Base-by-base conservation (phyloP, 2,329 filamentous ascomycete genomes). In the Fusarium foetens region DNA sequence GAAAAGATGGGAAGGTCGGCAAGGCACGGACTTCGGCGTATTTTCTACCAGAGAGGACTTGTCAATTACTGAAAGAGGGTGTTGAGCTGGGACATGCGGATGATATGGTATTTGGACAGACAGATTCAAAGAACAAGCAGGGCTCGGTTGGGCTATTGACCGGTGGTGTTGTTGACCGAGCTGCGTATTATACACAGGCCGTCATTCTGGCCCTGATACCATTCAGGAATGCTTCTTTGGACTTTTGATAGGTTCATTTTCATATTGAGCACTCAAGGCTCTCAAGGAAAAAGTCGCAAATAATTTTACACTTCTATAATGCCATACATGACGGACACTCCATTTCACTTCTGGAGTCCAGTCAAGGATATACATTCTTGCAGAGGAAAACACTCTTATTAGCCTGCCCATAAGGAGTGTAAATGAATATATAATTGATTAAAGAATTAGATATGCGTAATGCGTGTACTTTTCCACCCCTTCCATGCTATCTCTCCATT, bases 61-160 rank as follows among this genome's bases (percentile, higher is more conserved):
- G 80, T 7, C 69, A 68, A 35, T 64, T 83, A 36, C 66, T 84
- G 49, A 76, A 79, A 12, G 73, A 74, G 16, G 83, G 83, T 12
- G 58, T 71, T 73, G 82, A 84, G 68, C 64, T 84, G 58, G 83
- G 83, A 0, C 74, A 82, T 12, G 83, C 83, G 7, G 82, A 83
- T 60, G 81, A 84, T 58, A 35, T 72, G 27, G 73, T 84, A 1
- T 82, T 83, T 74, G 81, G 81, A 8, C 72, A 75, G 70, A 75
- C 72, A 27, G 80, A 83, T 66, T 81, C 81, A 23, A 84, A 82
- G 71, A 80, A 81, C 43, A 70, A 75, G 57, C 81, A 77, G 61
- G 83, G 83, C 8, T 82, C 80, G 5, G 82, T 83, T 33, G 83
- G 83, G 3, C 69, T 84, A 38, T 68, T 84, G 71, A 84, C 83